Evolutionary conservation across 352 stramenopile genomes (phyloP), one percentile per base, ranked within the genome.

Genomic region (Halophytophthora polymorphica): DNA sequence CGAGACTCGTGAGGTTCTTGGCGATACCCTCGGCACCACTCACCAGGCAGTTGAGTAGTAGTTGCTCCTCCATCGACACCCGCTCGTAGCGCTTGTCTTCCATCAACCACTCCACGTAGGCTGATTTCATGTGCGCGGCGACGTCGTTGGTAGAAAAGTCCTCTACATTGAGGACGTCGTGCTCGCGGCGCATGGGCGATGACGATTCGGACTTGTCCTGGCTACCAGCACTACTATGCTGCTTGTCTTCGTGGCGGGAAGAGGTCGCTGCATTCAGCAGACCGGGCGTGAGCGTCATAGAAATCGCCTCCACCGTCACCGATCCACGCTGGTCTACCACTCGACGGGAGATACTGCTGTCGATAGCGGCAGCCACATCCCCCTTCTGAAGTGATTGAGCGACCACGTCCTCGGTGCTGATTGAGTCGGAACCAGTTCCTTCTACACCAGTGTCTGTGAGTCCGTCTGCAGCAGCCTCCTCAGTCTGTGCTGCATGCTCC

Each of bases 41-140:
- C 21, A 83, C 62, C 21, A 83, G 61, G 35, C 72, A 83, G 50
- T 66, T 83, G 42, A 83, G 63, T n/a, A 83, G 58, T 14, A 83
- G 50, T 13, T 80, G 56, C 38, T 79, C 69, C 35, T 83, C 72
- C 62, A 83, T 74, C 36, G 71, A 62, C 28, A 77, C 63, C 44
- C 64, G 63, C 41, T 82, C 61, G 49, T 59, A 78, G 17, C 69
- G 65, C 10, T 64, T 55, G n/a, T 69, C 58, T 36, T 73, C 63
- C 63, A 83, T 64, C n/a, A 80, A 60, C 66, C 65, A 77, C 50
- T 73, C 53, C 13, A 77, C 62, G 23, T 77, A 77, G 13, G 29
- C 56, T 11, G 55, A 50, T 41, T 74, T 74, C 61, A 82, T 75
- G 23, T 52, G n/a, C 13, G 42, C 42, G 4, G 71, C 68, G 18